Conservation (phyloP, 2,329 filamentous ascomycete species). For the Lachnellula suecica region DNA sequence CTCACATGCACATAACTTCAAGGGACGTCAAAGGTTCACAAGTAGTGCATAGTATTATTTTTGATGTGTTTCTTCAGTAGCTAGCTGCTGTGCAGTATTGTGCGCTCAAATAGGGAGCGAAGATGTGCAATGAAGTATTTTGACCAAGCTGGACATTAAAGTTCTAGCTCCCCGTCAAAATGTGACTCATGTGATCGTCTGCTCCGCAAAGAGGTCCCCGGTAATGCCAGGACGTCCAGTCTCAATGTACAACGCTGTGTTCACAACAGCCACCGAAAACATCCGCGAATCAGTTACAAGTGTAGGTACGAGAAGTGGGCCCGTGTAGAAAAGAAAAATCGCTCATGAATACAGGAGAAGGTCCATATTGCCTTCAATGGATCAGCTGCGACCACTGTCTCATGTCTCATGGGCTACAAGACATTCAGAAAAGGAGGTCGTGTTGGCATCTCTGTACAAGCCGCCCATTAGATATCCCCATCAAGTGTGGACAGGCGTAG, state of each 20-base stretch:
- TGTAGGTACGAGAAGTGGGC: constrained; percentile 27
- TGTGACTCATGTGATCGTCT: constrained; percentile 6
- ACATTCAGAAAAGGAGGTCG: background rate
- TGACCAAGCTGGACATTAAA: constrained; percentile 12
- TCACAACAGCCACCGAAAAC: constrained; percentile 31
- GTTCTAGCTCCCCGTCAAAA: constrained; percentile 15
- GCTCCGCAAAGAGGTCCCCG: constrained; percentile 12
- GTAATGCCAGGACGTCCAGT: constrained; percentile 19
- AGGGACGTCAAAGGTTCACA: no score
- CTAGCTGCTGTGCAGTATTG: constrained; percentile 11
- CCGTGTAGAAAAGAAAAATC: constrained; percentile 26
- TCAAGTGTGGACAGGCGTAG: constrained; percentile 32
- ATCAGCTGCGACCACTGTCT: background rate
- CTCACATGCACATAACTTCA: background rate
- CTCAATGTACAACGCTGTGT: constrained; percentile 26
- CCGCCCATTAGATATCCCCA: background rate
- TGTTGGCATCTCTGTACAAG: constrained; percentile 3
- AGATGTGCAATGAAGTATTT: constrained; percentile 18
- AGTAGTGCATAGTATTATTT: background rate
- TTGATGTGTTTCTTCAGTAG: constrained; percentile 24
- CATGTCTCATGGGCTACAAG: background rate
- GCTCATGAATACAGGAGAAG: constrained; percentile 20
- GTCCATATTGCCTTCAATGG: constrained; percentile 9
- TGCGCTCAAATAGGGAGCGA: constrained; percentile 16
- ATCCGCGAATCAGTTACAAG: constrained; percentile 33